Evolutionary conservation across 495 filamentous ascomycete genomes (phyloP).

Genomic region (Chaetomium tenue): DNA sequence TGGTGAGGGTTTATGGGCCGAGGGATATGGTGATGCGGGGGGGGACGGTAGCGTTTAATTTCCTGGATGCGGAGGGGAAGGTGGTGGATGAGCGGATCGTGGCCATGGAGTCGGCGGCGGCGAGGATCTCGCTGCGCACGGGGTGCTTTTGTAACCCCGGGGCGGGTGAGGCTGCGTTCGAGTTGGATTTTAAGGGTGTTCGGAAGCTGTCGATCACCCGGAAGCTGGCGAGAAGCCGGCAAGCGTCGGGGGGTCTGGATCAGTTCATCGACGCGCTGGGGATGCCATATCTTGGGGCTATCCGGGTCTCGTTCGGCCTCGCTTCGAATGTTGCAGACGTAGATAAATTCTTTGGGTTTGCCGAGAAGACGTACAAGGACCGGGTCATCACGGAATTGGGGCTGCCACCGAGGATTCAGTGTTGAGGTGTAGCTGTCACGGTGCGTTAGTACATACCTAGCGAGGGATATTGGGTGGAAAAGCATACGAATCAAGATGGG

Average conservation of each 20-base stretch:
- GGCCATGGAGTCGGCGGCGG: conserved; percentile 34
- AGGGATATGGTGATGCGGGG: conserved; percentile 52
- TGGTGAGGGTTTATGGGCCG: conserved; percentile 53
- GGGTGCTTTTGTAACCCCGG: conserved; percentile 65
- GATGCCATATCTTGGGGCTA: conserved; percentile 31
- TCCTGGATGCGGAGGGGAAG: conserved; percentile 45
- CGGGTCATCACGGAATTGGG: not conserved
- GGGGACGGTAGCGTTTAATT: conserved; percentile 58
- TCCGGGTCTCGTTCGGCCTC: conserved; percentile 37
- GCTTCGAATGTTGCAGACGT: conserved; percentile 34
- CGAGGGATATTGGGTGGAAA: too few relatives aligned
- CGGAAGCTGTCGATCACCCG: conserved; percentile 22
- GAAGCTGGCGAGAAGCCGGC: conserved; percentile 10
- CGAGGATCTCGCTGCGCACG: conserved; percentile 55
- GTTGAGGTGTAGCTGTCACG: conserved; percentile 2
- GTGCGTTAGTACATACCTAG: too few relatives aligned
- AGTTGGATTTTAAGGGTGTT: conserved; percentile 8
- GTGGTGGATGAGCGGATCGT: conserved; percentile 56
- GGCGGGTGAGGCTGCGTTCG: conserved; percentile 37
- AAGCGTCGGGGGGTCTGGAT: conserved; percentile 22
- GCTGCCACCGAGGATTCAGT: not conserved
- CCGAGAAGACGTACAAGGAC: conserved; percentile 37
- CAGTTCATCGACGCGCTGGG: conserved; percentile 21
- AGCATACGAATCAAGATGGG: too few relatives aligned
- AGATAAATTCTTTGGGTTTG: conserved; percentile 35